These are phyloP conservation scores for Cladorrhinum sp. DNA, from an alignment of 2,329 filamentous ascomycete genomes.

Conservation along the genomic window DNA sequence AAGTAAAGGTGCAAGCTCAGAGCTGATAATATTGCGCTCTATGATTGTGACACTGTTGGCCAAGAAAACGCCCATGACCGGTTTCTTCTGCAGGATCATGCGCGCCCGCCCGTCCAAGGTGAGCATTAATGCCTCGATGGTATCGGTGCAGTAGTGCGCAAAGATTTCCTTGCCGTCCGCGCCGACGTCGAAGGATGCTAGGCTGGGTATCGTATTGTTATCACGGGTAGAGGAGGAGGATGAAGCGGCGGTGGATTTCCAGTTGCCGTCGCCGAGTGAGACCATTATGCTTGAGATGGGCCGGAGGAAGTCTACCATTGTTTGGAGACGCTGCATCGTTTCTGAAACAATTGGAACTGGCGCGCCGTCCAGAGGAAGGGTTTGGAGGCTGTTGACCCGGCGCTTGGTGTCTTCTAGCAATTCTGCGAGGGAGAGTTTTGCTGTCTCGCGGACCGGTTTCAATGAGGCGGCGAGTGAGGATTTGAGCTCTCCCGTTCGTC, in stretches of 20 bases:
- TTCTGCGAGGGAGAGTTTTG: constrained; percentile 78
- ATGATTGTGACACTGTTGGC: constrained; percentile 84
- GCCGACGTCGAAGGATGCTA: constrained; percentile 79
- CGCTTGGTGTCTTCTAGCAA: constrained; percentile 79
- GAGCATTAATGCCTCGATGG: constrained; percentile 74
- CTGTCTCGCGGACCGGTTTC: constrained; percentile 87
- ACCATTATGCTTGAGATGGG: constrained; percentile 88
- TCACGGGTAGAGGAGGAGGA: constrained; percentile 56
- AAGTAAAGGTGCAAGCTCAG: constrained; percentile 72
- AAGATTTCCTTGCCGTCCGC: constrained; percentile 87
- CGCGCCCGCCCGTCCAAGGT: constrained; percentile 73
- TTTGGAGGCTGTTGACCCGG: constrained; percentile 61
- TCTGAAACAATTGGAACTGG: constrained; percentile 75
- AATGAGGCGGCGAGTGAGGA: constrained; percentile 77
- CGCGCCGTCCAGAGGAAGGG: constrained; percentile 74
- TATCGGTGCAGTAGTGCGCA: constrained; percentile 84
- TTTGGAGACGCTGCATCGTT: constrained; percentile 80
- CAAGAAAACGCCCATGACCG: constrained; percentile 80
- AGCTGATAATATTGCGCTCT: constrained; percentile 78
- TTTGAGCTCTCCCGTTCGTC: constrained; percentile 82
- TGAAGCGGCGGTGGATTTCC: constrained; percentile 56
- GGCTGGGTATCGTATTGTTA: constrained; percentile 56
- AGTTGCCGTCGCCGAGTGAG: constrained; percentile 88
- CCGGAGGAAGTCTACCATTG: constrained; percentile 80
- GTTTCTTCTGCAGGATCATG: constrained; percentile 70